A percentile compares a stretch with the other conserved stretches of the same genome.
Evolutionary conservation across 192 early-diverging fungal species (phyloP).

Genomic region (Pilaira anomala): DNA sequence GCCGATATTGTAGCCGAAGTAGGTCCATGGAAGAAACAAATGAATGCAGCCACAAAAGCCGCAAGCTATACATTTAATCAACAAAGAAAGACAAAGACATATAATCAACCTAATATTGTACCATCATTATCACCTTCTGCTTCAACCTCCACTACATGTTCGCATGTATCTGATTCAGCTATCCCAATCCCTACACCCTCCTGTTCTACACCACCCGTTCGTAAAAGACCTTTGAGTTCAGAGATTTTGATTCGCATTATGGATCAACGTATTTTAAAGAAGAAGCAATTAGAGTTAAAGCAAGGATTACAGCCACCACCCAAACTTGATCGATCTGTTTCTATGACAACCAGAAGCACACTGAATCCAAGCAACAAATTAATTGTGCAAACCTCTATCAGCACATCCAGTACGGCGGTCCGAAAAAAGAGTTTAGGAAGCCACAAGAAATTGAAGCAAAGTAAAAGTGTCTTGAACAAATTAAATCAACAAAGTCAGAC

Average conservation of each 20-base stretch:
- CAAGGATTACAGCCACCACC: neutral
- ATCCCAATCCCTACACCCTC: neutral
- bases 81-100: constrained; percentile 6
- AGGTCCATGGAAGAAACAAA: neutral
- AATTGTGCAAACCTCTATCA: neutral
- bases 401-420: neutral
- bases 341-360: neutral
- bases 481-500: neutral
- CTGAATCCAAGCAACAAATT: constrained; percentile 2
- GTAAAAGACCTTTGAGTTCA: constrained; percentile 17
- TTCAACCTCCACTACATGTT: neutral
- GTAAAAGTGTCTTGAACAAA: constrained; percentile 1
- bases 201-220: neutral
- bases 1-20: constrained; percentile 1
- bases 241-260: constrained; percentile 12
- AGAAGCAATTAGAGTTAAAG: neutral
- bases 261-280: constrained; percentile 7
- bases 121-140: neutral
- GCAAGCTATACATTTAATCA: neutral
- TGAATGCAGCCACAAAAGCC: neutral
- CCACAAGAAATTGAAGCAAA: neutral
- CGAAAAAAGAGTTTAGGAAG: neutral
- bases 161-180: constrained; percentile 2
- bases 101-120: neutral
- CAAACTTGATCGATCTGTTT: neutral